A percentile compares a stretch with the other conserved stretches of the same genome.
phyloP scores from a whole-genome alignment of 1,139 yeast species.

The Geotrichum histeridarum region DNA sequence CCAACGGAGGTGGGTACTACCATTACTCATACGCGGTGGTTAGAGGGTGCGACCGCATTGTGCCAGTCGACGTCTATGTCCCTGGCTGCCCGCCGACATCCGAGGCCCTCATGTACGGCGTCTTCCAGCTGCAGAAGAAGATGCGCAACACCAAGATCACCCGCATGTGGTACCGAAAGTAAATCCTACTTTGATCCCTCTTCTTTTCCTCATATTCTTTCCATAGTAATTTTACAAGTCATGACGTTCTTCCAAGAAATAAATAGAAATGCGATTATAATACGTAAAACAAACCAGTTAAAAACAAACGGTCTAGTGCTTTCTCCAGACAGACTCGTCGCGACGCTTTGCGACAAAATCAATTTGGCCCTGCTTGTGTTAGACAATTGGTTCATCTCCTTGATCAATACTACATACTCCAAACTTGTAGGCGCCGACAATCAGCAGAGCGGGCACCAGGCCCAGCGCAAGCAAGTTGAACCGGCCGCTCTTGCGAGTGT shows the following conservation, averaged over 20 bases:
- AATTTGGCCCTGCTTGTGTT: conserved; percentile 26
- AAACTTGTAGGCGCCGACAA: conserved; percentile 30
- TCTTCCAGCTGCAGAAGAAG: conserved; percentile 83
- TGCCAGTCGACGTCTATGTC: conserved; percentile 86
- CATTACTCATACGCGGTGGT: conserved; percentile 87
- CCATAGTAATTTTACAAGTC: background rate
- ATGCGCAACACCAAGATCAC: conserved; percentile 78
- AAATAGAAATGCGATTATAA: background rate
- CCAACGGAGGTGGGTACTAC: conserved; percentile 91
- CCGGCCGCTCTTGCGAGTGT: conserved; percentile 33
- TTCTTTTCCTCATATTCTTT: background rate
- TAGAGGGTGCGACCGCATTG: conserved; percentile 82
- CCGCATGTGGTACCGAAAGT: conserved; percentile 81
- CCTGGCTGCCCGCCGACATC: conserved; percentile 94
- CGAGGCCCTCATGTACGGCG: conserved; percentile 88
- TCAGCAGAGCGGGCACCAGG: conserved; percentile 34
- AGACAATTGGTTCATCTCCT: background rate
- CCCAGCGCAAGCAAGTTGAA: conserved; percentile 34
- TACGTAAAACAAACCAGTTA: too few relatives aligned
- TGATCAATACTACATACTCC: conserved; percentile 14
- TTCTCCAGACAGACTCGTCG: conserved; percentile 31
- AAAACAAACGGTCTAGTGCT: background rate
- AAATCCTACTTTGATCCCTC: conserved; percentile 17
- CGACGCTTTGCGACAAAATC: conserved; percentile 33
- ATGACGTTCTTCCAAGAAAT: background rate